Conservation (phyloP, 768 basidiomycete genomes). For the Megacollybia marginata region DNA sequence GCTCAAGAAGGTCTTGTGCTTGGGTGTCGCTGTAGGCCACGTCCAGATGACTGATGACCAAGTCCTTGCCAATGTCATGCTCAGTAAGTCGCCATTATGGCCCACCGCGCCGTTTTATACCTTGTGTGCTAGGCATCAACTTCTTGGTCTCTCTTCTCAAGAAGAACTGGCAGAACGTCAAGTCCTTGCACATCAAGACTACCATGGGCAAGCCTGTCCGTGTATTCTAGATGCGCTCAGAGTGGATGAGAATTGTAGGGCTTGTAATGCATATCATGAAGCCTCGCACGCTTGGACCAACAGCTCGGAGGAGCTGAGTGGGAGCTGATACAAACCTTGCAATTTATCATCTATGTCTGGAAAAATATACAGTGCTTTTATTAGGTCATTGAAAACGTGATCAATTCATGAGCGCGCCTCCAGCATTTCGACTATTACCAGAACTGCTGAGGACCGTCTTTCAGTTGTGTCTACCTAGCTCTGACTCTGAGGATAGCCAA, state of each 20-base stretch:
- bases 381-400: background rate
- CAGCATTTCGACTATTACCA: too few relatives aligned
- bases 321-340: constrained; percentile 51
- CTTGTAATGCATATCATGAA: constrained; percentile 85
- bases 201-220: constrained; percentile 99
- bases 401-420: too few relatives aligned
- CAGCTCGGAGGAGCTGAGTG: constrained; percentile 77
- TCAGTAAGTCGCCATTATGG: constrained; percentile 49
- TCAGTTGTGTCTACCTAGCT: too few relatives aligned
- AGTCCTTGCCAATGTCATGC: constrained; percentile 95
- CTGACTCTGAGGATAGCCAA: too few relatives aligned
- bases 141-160: constrained; percentile 98
- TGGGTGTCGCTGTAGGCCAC: constrained; percentile 98
- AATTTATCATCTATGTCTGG: background rate
- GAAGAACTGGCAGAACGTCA: constrained; percentile 99
- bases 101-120: background rate
- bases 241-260: constrained; percentile 7
- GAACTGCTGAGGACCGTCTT: too few relatives aligned
- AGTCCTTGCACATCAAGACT: constrained; percentile 96
- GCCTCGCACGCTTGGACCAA: constrained; percentile 99
- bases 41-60: constrained; percentile 97
- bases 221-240: constrained; percentile 59
- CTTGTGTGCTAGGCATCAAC: constrained; percentile 72
- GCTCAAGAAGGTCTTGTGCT: constrained; percentile 97
- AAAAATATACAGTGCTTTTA: background rate